Base-by-base conservation (phyloP, 1,139 yeast species). In the Meyerozyma smithsonii region DNA sequence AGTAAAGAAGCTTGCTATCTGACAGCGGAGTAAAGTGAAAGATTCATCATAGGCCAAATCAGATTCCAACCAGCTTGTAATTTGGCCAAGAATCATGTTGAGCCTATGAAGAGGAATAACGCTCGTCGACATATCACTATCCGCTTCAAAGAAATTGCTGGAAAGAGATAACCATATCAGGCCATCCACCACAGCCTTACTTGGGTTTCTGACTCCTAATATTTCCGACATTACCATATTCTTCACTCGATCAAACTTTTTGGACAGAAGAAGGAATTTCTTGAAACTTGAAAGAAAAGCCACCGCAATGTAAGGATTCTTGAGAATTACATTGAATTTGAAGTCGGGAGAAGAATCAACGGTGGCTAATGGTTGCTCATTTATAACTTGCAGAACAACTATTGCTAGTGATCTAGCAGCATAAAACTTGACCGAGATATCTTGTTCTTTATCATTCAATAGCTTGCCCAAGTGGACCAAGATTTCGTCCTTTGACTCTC, bases 211-310 rank as follows among this genome's bases (percentile, higher is more conserved):
- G 1, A 74, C 64, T 1, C 88, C 86, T 39, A 84, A 63, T 23
- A 84, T 58, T 46, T 82, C 89, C 1, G 90, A 79, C 8, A 81
- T 78, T n/a, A 77, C 64, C 44, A 69, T 69, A 46, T 80, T 83
- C 45, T 88, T 72, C n/a, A 77, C 49, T 45, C 81, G 68, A 19
- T 74, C 81, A 40, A 74, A 65, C 30, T 61, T 58, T 2, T 59
- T 47, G 2, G 67, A 51, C 8, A 47, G 42, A 0, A 61, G 43
- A 12, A 70, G 48, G 42, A 72, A 66, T 14, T 66, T 64, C 2
- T 66, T 52, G 4, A 68, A 49, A 6, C 73, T 61, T 2, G 62
- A 53, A 1, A 77, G 46, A 6, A 78, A 40, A 0, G 70, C 57
- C 1, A 70, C 62, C 17, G 73, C 56, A 42, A 61, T 57, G 18